Conservation (phyloP, 1,139 yeast genomes). For the Torulaspora pretoriensis region DNA sequence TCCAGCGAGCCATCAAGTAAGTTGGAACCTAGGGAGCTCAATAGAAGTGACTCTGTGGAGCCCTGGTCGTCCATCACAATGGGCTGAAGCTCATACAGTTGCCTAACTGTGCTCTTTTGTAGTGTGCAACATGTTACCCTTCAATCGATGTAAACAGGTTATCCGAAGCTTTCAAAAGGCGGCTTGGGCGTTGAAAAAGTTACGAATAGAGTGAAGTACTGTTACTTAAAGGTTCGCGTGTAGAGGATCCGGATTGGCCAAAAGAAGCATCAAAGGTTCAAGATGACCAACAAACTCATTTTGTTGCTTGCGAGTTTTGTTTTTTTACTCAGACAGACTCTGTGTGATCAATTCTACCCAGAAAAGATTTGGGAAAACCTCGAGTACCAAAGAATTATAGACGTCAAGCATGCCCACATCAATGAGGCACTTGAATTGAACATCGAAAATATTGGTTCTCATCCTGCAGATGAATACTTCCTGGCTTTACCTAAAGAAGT, state of each 20-base stretch:
- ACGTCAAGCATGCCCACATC: conserved; percentile 62
- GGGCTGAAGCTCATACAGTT: neutral
- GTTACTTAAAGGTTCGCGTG: neutral
- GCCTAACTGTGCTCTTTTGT: neutral
- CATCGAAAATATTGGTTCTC: conserved; percentile 54
- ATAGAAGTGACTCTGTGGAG: conserved; percentile 13
- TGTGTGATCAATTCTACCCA: conserved; percentile 24
- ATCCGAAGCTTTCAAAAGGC: neutral
- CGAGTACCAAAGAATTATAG: conserved; percentile 46
- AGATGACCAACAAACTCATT: conserved; percentile 10
- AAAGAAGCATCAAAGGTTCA: neutral
- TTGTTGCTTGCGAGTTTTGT: conserved; percentile 14
- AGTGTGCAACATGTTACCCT: conserved; percentile 9
- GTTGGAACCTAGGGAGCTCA: conserved; percentile 3
- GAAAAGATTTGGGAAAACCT: conserved; percentile 38
- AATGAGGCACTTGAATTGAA: conserved; percentile 57
- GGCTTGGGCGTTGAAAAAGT: too few relatives aligned
- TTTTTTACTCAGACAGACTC: conserved; percentile 9
- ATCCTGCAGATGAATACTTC: conserved; percentile 54
- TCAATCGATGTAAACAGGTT: neutral
- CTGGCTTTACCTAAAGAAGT: conserved; percentile 47
- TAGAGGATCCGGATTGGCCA: neutral
- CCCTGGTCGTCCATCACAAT: conserved; percentile 8
- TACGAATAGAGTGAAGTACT: too few relatives aligned
- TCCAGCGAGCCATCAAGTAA: conserved; percentile 5